Conservation (phyloP, 495 filamentous ascomycete species). For the Aspergillus homomorphus region DNA sequence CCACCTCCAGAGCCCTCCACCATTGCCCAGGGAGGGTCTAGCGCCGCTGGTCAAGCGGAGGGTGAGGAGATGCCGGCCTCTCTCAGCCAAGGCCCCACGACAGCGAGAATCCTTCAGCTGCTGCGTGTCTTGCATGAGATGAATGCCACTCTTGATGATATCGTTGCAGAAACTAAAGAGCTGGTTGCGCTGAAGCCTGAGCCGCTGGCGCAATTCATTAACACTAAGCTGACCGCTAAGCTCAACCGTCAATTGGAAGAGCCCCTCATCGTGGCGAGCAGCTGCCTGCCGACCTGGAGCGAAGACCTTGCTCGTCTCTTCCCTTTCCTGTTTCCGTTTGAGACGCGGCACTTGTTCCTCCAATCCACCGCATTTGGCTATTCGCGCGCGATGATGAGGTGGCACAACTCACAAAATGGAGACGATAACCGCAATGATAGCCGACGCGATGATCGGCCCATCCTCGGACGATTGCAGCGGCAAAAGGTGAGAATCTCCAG, state of each 20-base stretch:
- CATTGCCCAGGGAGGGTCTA: conserved; percentile 52
- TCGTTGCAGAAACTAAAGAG: conserved; percentile 84
- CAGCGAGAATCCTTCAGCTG: conserved; percentile 82
- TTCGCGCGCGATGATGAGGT: conserved; percentile 93
- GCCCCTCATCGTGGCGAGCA: conserved; percentile 97
- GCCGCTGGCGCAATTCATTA: conserved; percentile 92
- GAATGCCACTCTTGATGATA: conserved; percentile 93
- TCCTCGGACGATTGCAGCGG: conserved; percentile 88
- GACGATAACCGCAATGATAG: conserved; percentile 78
- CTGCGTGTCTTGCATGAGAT: conserved; percentile 90
- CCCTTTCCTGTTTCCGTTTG: conserved; percentile 98
- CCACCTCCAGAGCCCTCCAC: conserved; percentile 74
- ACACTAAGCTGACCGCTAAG: conserved; percentile 98
- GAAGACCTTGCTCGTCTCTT: conserved; percentile 95
- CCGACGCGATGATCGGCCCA: conserved; percentile 82
- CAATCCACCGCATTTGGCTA: conserved; percentile 99
- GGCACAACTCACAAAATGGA: conserved; percentile 85
- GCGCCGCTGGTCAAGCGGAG: conserved; percentile 40
- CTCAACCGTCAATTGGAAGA: conserved; percentile 96
- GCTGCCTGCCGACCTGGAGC: conserved; percentile 93
- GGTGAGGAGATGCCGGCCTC: conserved; percentile 68
- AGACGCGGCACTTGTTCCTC: conserved; percentile 94
- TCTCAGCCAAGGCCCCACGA: conserved; percentile 77
- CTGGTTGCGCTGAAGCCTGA: conserved; percentile 70
- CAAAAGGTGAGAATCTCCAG: conserved; percentile 97